Percentiles rank a stretch among this genome's conserved stretches.
phyloP scores from a whole-genome alignment of 1,139 yeast species.

The Lodderomyces orthopsilosis region DNA sequence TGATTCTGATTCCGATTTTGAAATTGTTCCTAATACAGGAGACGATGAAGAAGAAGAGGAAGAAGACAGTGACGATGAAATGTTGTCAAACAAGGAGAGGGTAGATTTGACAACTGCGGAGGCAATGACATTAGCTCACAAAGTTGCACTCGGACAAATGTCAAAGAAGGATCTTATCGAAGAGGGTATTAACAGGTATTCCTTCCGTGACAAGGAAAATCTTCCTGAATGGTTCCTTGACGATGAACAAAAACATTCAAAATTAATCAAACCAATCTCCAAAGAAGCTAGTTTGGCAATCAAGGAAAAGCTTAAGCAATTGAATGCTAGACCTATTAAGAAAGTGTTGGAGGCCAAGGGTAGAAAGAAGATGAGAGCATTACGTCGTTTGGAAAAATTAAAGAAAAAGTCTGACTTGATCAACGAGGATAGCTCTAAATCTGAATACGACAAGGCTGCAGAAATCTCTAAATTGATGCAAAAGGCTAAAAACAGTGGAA shows the following conservation, averaged over 20 bases:
- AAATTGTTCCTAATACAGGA: conserved; percentile 48
- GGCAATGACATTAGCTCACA: conserved; percentile 98
- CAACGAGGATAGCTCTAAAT: conserved; percentile 80
- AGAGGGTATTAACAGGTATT: conserved; percentile 88
- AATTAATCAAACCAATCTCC: conserved; percentile 85
- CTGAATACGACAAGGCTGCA: conserved; percentile 92
- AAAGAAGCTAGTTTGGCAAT: conserved; percentile 95
- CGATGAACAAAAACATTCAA: conserved; percentile 84
- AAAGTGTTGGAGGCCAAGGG: conserved; percentile 97
- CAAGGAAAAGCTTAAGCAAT: conserved; percentile 81
- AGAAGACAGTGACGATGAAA: not conserved
- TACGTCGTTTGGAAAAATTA: conserved; percentile 81
- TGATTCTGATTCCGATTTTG: conserved; percentile 35
- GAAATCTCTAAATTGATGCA: conserved; percentile 86
- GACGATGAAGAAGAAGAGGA: conserved; percentile 43
- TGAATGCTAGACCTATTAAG: conserved; percentile 97
- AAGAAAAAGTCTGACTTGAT: conserved; percentile 93
- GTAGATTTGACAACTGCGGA: conserved; percentile 89
- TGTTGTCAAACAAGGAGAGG: conserved; percentile 46
- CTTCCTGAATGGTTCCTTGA: conserved; percentile 95
- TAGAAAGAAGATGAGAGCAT: conserved; percentile 92
- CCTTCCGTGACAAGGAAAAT: conserved; percentile 87
- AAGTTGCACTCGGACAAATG: conserved; percentile 85
- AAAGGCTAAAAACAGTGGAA: conserved; percentile 60
- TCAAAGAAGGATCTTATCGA: conserved; percentile 79